phyloP scores from a whole-genome alignment of 768 basidiomycete genomes.

The Boletus insuetus region DNA sequence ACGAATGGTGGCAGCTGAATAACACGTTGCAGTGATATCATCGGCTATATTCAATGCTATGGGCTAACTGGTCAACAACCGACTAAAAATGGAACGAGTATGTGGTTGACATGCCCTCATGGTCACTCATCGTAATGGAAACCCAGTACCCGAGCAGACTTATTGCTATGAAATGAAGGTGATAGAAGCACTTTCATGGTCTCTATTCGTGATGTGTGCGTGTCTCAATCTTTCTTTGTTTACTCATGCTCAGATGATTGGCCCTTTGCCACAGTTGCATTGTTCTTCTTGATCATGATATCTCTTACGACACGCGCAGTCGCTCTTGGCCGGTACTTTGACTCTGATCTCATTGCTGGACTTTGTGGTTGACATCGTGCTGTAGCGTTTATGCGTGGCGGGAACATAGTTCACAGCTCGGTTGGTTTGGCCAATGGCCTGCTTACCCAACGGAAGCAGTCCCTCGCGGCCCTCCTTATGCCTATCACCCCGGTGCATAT shows the following conservation, averaged over 20 bases:
- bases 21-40: conserved; percentile 54
- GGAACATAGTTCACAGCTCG: conserved; percentile 51
- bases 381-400: conserved; percentile 31
- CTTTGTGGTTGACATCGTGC: neutral
- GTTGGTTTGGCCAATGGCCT: conserved; percentile 74
- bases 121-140: conserved; percentile 4
- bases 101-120: conserved; percentile 18
- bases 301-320: conserved; percentile 46
- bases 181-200: conserved; percentile 77
- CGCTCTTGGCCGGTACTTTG: conserved; percentile 29
- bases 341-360: neutral
- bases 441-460: conserved; percentile 43
- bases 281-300: conserved; percentile 56
- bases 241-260: neutral
- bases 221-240: conserved; percentile 6
- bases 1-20: neutral
- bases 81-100: conserved; percentile 57
- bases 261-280: conserved; percentile 30
- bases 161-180: conserved; percentile 83
- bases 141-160: conserved; percentile 48
- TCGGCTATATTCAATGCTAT: conserved; percentile 63
- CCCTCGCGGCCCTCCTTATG: conserved; percentile 21
- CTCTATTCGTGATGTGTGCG: conserved; percentile 55
- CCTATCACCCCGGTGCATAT: conserved; percentile 31
- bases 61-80: conserved; percentile 41